These are phyloP conservation scores for Suillus clintonianus DNA, from an alignment of 768 basidiomycete species.

Conservation along the genomic window DNA sequence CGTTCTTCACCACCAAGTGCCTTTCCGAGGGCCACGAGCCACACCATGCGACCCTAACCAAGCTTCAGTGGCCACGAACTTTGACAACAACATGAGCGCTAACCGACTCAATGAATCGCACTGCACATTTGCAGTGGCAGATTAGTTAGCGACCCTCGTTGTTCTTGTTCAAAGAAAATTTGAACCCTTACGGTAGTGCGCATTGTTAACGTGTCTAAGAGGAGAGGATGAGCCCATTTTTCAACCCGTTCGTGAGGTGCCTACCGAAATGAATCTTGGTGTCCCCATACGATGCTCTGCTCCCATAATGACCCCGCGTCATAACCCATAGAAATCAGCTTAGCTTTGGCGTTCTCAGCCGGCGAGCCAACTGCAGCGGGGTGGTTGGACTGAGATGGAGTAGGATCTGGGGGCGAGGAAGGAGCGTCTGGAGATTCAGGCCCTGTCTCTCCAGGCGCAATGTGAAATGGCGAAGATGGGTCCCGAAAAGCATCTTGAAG, in stretches of 20 bases:
- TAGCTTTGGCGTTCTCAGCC: conserved; percentile 41
- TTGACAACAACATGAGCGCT: too few relatives aligned
- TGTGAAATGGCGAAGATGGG: conserved; percentile 64
- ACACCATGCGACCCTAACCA: conserved; percentile 64
- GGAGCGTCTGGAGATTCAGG: conserved; percentile 59
- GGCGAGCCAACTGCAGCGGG: conserved; percentile 11
- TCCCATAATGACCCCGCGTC: conserved; percentile 72
- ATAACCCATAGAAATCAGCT: conserved; percentile 50
- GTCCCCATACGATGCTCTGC: conserved; percentile 76
- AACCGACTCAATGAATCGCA: conserved; percentile 50
- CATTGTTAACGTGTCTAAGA: conserved; percentile 76
- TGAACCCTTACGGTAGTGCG: conserved; percentile 56
- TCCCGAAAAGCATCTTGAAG: conserved; percentile 64
- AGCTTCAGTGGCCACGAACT: background rate
- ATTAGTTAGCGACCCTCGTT: background rate
- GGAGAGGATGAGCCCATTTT: background rate
- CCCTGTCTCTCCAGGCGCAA: conserved; percentile 59
- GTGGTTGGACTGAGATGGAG: conserved; percentile 8
- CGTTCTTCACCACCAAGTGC: conserved; percentile 59
- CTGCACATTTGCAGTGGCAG: conserved; percentile 34
- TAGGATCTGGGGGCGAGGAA: conserved; percentile 7
- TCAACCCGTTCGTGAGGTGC: conserved; percentile 23
- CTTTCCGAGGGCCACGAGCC: conserved; percentile 59
- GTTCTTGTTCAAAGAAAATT: background rate
- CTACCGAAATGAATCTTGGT: conserved; percentile 77